These are phyloP conservation scores for Chlorella sorokiniana DNA, from an alignment of 139 green algal species.

Conservation along the genomic window DNA sequence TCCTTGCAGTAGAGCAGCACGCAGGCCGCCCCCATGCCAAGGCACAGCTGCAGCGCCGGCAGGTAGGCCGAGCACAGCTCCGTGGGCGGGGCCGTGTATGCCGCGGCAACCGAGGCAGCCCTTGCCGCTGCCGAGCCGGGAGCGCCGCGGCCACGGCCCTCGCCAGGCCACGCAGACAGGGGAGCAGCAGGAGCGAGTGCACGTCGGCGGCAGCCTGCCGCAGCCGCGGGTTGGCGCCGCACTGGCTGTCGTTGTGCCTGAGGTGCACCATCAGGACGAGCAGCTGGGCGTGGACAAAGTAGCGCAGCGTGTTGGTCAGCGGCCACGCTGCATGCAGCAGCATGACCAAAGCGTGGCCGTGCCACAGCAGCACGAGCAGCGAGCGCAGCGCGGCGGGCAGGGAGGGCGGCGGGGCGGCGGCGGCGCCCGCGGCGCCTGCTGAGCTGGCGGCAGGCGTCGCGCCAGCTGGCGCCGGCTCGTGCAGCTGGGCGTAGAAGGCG, in stretches of 20 bases:
- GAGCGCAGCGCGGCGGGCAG: background rate
- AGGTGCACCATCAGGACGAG: slow-evolving; percentile 1
- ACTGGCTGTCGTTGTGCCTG: background rate
- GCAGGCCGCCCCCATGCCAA: slow-evolving; percentile 5
- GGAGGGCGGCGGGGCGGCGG: background rate
- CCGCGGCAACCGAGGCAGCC: background rate
- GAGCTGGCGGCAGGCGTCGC: background rate
- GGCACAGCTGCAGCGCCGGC: slow-evolving; percentile 4
- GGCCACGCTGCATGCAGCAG: background rate
- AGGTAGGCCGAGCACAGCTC: slow-evolving; percentile 4
- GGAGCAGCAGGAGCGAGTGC: background rate
- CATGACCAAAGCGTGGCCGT: slow-evolving; percentile 3
- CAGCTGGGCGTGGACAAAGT: slow-evolving; percentile 7
- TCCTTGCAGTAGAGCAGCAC: background rate
- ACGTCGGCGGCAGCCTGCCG: background rate
- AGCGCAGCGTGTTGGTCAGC: background rate
- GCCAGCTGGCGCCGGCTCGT: background rate
- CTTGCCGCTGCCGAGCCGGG: no score
- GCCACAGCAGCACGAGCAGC: slow-evolving; percentile 20
- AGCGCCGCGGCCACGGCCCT: no score
- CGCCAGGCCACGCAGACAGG: no score
- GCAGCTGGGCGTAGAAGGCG: slow-evolving; percentile 2
- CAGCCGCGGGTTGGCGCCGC: background rate
- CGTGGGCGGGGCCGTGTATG: background rate
- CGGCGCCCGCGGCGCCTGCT: background rate